A percentile compares a stretch with the other conserved stretches of the same genome.
These are phyloP conservation scores for Maudiozyma serrabonitensis DNA, from an alignment of 805 yeast species.

Conservation along the genomic window DNA sequence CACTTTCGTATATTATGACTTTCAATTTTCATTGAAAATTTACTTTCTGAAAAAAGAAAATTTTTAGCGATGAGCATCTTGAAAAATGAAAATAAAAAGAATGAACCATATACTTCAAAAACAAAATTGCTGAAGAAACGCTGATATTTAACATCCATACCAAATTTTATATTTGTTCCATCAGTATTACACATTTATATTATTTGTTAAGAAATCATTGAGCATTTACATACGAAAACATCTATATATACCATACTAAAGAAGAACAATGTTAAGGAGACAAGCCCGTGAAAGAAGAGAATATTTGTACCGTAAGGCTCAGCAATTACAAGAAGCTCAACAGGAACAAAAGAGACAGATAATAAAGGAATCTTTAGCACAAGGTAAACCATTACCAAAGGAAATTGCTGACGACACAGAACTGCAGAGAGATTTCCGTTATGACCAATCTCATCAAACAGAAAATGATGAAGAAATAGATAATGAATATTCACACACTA, in stretches of 20 bases:
- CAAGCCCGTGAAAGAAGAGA: constrained; percentile 96
- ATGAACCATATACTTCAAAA: neutral
- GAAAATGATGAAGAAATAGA: constrained; percentile 45
- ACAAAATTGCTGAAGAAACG: neutral
- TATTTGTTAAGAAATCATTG: too few relatives aligned
- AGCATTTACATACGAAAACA: neutral
- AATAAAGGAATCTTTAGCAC: constrained; percentile 77
- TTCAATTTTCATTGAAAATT: too few relatives aligned
- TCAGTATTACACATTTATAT: too few relatives aligned
- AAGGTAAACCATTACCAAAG: constrained; percentile 82
- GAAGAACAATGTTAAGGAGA: constrained; percentile 53
- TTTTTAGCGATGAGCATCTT: constrained; percentile 11
- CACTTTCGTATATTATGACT: neutral
- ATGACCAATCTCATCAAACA: constrained; percentile 61
- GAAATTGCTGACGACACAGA: constrained; percentile 83
- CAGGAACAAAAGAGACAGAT: constrained; percentile 79
- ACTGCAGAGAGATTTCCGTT: constrained; percentile 72
- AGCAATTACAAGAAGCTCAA: constrained; percentile 82
- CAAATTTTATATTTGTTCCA: too few relatives aligned
- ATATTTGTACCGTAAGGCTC: constrained; percentile 78
- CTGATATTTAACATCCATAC: too few relatives aligned
- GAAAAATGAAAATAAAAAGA: neutral
- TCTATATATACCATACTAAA: neutral
- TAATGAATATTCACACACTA: constrained; percentile 81
- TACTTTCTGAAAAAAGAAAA: constrained; percentile 3